phyloP scores from a whole-genome alignment of 305 asterid species.

The Fraxinus baroniana region DNA sequence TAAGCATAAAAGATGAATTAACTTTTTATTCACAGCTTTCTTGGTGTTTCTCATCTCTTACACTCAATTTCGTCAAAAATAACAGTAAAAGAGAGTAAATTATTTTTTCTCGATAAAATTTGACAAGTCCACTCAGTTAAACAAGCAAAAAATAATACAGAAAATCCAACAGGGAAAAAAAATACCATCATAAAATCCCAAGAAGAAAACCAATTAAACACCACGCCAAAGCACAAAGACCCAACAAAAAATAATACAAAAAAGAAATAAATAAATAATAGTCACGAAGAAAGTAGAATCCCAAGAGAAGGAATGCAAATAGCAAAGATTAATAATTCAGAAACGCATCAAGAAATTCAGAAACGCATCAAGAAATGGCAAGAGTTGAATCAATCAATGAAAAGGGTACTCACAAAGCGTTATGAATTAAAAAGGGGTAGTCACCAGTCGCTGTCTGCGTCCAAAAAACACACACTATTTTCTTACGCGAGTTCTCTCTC shows the following conservation, averaged over 20 bases:
- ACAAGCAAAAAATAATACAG: conserved; percentile 6
- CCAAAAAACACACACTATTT: conserved; percentile 17
- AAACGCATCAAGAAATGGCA: conserved; percentile 7
- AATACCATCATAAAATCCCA: not conserved
- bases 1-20: not conserved
- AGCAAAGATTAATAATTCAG: not conserved
- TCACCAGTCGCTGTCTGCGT: conserved; percentile 15
- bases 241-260: not conserved
- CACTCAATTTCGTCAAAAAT: not conserved
- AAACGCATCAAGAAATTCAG: conserved; percentile 10
- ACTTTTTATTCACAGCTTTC: not conserved
- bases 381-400: conserved; percentile 22
- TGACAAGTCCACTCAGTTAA: conserved; percentile 15
- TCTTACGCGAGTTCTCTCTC: conserved; percentile 9
- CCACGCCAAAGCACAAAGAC: not conserved
- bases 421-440: conserved; percentile 16
- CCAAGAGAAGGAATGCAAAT: not conserved
- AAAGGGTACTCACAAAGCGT: conserved; percentile 32
- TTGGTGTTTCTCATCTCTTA: not conserved
- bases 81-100: conserved; percentile 8
- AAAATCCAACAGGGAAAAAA: not conserved
- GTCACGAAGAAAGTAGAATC: conserved; percentile 1
- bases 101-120: not conserved
- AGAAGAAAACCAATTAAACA: not conserved
- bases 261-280: not conserved